These are phyloP conservation scores for Phlebopus sp. DNA, from an alignment of 1,284 basidiomycete species.

Conservation along the genomic window DNA sequence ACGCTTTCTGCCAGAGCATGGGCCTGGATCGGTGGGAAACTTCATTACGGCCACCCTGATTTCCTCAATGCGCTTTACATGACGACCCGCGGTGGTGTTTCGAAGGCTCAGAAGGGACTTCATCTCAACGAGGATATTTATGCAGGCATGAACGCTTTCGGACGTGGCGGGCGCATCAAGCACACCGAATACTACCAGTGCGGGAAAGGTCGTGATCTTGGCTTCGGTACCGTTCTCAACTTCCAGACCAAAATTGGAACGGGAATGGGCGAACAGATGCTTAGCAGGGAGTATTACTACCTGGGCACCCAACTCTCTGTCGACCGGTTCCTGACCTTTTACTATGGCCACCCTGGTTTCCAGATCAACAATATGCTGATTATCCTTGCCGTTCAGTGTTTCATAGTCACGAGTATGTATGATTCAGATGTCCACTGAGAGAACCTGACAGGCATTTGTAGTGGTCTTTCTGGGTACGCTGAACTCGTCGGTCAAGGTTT, in stretches of 20 bases:
- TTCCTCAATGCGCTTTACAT: conserved; percentile 98
- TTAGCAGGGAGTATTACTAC: conserved; percentile 99
- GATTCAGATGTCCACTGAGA: not conserved
- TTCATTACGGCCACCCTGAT: conserved; percentile 99
- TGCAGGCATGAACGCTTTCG: conserved; percentile 98
- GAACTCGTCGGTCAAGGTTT: conserved; percentile 76
- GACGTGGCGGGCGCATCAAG: conserved; percentile 96
- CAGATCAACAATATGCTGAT: conserved; percentile 99
- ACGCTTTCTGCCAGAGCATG: conserved; percentile 93
- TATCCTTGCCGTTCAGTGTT: conserved; percentile 91
- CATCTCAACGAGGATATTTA: conserved; percentile 99
- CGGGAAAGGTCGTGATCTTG: conserved; percentile 97
- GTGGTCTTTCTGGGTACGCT: conserved; percentile 93
- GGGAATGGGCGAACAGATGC: conserved; percentile 99
- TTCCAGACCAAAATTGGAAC: conserved; percentile 99
- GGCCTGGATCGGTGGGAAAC: conserved; percentile 97
- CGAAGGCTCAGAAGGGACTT: conserved; percentile 98
- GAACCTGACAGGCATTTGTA: conserved; percentile 27
- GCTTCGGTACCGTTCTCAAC: conserved; percentile 98
- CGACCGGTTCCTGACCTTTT: conserved; percentile 99
- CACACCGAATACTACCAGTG: conserved; percentile 99
- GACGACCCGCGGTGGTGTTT: conserved; percentile 97
- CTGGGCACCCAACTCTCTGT: conserved; percentile 97
- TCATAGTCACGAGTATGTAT: conserved; percentile 78
- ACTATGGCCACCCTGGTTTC: conserved; percentile 99